Evolutionary conservation across 1,139 yeast genomes (phyloP).

Genomic region (Suhomyces kunorum): DNA sequence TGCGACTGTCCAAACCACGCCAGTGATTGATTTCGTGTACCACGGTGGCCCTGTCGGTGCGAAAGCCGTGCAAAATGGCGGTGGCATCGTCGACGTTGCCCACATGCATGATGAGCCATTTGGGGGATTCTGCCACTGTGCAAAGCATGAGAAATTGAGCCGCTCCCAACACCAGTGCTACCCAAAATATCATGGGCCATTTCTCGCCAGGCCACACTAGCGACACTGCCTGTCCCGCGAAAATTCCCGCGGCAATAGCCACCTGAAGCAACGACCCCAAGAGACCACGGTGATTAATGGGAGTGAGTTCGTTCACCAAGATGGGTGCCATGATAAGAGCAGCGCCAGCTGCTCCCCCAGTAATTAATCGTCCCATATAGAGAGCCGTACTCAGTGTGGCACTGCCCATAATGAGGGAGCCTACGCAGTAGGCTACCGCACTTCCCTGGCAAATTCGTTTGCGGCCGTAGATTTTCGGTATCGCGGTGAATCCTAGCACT

Average conservation of each 20-base stretch:
- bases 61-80: conserved; percentile 26
- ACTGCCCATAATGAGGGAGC: conserved; percentile 31
- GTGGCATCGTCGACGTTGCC: conserved; percentile 34
- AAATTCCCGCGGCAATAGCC: conserved; percentile 39
- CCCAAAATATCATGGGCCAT: conserved; percentile 36
- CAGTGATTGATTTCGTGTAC: conserved; percentile 41
- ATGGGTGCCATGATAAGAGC: conserved; percentile 42
- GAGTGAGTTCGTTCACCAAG: conserved; percentile 40
- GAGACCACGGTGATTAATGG: conserved; percentile 40
- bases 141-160: conserved; percentile 34
- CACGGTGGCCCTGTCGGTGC: conserved; percentile 34
- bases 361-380: conserved; percentile 33
- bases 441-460: conserved; percentile 26
- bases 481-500: conserved; percentile 31
- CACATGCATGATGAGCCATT: conserved; percentile 38
- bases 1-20: conserved; percentile 23
- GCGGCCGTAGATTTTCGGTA: conserved; percentile 31
- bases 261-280: conserved; percentile 41
- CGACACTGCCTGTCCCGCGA: conserved; percentile 36
- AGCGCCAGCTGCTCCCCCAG: conserved; percentile 43
- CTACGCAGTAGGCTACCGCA: conserved; percentile 28
- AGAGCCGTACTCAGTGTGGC: conserved; percentile 24
- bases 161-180: conserved; percentile 29
- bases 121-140: conserved; percentile 42
- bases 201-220: conserved; percentile 36